These are phyloP conservation scores for Verticillium alfalfae DNA, from an alignment of 2,329 filamentous ascomycete species.

Conservation along the genomic window DNA sequence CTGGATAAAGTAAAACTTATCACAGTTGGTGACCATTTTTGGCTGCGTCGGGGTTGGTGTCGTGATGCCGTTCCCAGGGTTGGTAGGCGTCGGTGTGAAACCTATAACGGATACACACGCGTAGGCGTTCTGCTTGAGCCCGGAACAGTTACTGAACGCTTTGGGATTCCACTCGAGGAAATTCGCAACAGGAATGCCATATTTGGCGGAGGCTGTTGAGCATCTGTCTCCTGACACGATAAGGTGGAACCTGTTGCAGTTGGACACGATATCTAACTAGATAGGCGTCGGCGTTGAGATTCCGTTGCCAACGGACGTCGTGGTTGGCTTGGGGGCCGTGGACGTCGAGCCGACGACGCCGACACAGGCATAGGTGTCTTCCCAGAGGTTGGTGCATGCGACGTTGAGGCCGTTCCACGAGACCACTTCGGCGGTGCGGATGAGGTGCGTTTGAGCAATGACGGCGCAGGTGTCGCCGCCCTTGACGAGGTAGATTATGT, in stretches of 20 bases:
- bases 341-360: constrained; percentile 1
- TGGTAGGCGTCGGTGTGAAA: not conserved
- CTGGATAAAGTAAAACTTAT: constrained; percentile 11
- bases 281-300: constrained; percentile 8
- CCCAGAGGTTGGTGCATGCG: constrained; percentile 9
- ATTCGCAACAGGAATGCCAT: constrained; percentile 15
- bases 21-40: constrained; percentile 12
- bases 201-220: constrained; percentile 12
- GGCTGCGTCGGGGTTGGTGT: constrained; percentile 10
- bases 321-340: not conserved
- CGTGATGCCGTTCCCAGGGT: constrained; percentile 1
- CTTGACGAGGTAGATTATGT: constrained; percentile 18
- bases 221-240: constrained; percentile 15
- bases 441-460: constrained; percentile 15
- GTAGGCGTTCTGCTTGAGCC: constrained; percentile 7
- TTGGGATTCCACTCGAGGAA: constrained; percentile 17
- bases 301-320: not conserved
- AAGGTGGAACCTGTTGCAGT: constrained; percentile 14
- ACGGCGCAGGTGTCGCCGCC: constrained; percentile 15
- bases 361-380: constrained; percentile 9
- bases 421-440: constrained; percentile 16
- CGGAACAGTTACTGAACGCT: constrained; percentile 6
- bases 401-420: constrained; percentile 13
- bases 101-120: constrained; percentile 10
- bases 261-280: constrained; percentile 11